Evolutionary conservation across 2,329 filamentous ascomycete genomes (phyloP).

Genomic region (Sclerotinia glacialis): DNA sequence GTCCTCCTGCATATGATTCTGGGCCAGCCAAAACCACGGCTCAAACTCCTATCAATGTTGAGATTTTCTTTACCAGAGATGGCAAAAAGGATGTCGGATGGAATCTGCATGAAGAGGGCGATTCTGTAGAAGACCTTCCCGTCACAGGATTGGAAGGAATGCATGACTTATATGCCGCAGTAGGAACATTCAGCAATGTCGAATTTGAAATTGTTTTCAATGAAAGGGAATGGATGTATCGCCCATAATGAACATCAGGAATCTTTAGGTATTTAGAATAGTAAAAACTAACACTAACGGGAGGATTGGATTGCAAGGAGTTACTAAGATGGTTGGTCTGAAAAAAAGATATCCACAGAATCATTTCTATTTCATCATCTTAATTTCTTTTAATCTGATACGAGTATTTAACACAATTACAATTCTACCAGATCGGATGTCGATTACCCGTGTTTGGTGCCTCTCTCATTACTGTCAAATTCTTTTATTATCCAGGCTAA

Average conservation of each 20-base stretch:
- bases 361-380: not conserved
- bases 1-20: conserved; percentile 38
- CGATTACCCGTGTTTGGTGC: not conserved
- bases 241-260: conserved; percentile 24
- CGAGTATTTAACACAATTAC: not conserved
- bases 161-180: conserved; percentile 66
- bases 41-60: conserved; percentile 45
- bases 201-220: conserved; percentile 66
- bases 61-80: conserved; percentile 69
- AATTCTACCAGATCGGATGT: not conserved
- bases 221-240: conserved; percentile 57
- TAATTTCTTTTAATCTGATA: not conserved
- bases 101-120: conserved; percentile 73
- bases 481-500: too few relatives aligned
- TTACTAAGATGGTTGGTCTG: not conserved
- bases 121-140: conserved; percentile 58
- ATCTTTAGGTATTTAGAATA: not conserved
- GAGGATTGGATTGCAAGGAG: not conserved
- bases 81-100: conserved; percentile 60
- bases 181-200: conserved; percentile 69
- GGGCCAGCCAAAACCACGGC: conserved; percentile 29
- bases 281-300: not conserved
- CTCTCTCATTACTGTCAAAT: not conserved
- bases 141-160: conserved; percentile 67
- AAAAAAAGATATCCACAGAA: not conserved